Evolutionary conservation across 352 stramenopile species (phyloP), one percentile per base, ranked within the genome.

Genomic region (Globisporangium spiculum): DNA sequence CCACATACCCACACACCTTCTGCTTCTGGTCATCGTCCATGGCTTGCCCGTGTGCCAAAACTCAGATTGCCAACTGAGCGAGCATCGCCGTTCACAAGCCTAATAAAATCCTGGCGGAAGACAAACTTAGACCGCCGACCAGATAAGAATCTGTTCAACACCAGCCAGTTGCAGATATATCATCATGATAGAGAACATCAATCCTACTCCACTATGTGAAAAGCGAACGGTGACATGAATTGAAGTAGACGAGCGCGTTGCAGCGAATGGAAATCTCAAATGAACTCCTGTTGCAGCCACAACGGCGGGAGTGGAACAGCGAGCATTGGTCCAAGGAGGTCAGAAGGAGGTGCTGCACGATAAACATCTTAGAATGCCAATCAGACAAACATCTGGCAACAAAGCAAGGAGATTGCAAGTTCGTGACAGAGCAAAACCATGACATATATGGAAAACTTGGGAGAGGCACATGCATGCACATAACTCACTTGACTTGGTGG

Each of bases 1-100:
- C 12, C 14, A 20, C 14, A 46, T 20, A 20, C 36, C 1, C 14
- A 20, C 12, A n/a, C 61, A 91, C 83, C 67, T 89, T 72, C 48
- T 89, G 75, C 74, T 89, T 86, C 52, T 92, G 72, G 1, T 67
- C 63, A 53, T 89, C 80, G 41, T 90, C 72, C 82, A 92, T 90
- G 62, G 4, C 72, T 55, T 44, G 26, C 12, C 14, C 22, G 54
- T 16, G 20, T 22, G 10, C 10, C 1, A 50, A 48, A 4, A 16
- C n/a, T 18, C 41, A 48, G 16, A 48, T 2, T 48, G 41, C 4
- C 14, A 38, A 60, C 3, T 3, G 2, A 60, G 9, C 38, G 48
- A 54, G 48, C 48, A 27, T 18, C 48, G 48, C 16, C 16, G 32
- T 48, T 48, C 16, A 20, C 6, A 46, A 48, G 41, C 41, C 41